These are phyloP conservation scores for Chaetomiaceae sp. DNA, from an alignment of 2,329 filamentous ascomycete species.

Conservation along the genomic window DNA sequence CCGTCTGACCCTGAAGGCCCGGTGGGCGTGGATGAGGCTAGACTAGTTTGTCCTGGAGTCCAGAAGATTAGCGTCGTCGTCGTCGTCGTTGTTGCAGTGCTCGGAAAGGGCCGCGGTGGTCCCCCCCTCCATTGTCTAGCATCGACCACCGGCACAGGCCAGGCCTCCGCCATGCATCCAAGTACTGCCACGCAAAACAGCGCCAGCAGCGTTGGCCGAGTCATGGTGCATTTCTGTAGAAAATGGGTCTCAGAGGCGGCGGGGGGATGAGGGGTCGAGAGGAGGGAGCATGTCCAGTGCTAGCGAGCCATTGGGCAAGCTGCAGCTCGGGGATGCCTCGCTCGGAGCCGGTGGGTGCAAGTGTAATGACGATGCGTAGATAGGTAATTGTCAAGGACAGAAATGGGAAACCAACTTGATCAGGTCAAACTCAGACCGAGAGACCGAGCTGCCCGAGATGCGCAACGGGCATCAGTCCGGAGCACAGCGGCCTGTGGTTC, in stretches of 20 bases:
- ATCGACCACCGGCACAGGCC: conserved; percentile 2
- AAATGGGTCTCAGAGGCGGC: neutral
- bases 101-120: neutral
- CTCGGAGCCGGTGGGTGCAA: neutral
- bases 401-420: conserved; percentile 19
- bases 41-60: conserved; percentile 11
- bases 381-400: neutral
- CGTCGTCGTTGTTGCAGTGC: conserved; percentile 11
- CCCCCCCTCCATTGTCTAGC: conserved; percentile 1
- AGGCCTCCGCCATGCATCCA: conserved; percentile 9
- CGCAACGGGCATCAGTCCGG: conserved; percentile 18
- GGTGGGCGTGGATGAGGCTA: neutral
- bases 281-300: neutral
- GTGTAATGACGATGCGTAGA: neutral
- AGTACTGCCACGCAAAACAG: conserved; percentile 13
- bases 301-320: conserved; percentile 12
- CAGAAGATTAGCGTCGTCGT: conserved; percentile 21
- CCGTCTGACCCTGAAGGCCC: neutral
- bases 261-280: conserved; percentile 1
- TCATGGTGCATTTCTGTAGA: conserved; percentile 13
- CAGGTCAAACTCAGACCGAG: conserved; percentile 10
- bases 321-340: conserved; percentile 3
- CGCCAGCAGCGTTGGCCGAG: conserved; percentile 20
- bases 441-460: conserved; percentile 18
- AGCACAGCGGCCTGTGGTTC: conserved; percentile 11